Evolutionary conservation across 805 yeast genomes (phyloP).

Genomic region (Candida pseudoglaebosa): DNA sequence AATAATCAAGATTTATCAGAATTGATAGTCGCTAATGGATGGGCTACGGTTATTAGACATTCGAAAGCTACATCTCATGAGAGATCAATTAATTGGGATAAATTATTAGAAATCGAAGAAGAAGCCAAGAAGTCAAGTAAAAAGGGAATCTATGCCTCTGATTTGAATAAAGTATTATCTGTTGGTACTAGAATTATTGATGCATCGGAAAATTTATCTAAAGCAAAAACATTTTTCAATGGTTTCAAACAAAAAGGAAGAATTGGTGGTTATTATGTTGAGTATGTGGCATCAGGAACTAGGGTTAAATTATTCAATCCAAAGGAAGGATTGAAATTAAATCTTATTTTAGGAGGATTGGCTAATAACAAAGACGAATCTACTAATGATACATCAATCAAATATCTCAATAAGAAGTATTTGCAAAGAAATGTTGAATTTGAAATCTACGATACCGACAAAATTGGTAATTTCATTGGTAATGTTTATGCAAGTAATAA

Average conservation of each 20-base stretch:
- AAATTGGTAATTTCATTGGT: slow-evolving; percentile 79
- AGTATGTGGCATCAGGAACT: slow-evolving; percentile 63
- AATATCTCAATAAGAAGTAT: slow-evolving; percentile 48
- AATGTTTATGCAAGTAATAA: slow-evolving; percentile 52
- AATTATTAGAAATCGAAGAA: slow-evolving; percentile 64
- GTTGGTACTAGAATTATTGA: slow-evolving; percentile 64
- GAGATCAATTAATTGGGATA: slow-evolving; percentile 75
- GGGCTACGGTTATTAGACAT: slow-evolving; percentile 75
- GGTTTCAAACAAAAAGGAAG: slow-evolving; percentile 63
- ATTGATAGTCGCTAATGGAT: slow-evolving; percentile 58
- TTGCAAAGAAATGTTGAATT: slow-evolving; percentile 73
- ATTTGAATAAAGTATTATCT: slow-evolving; percentile 44
- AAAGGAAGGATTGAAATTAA: slow-evolving; percentile 64
- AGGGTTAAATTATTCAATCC: slow-evolving; percentile 66
- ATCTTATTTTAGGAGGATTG: slow-evolving; percentile 75
- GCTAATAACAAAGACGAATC: slow-evolving; percentile 37
- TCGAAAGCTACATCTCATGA: slow-evolving; percentile 65
- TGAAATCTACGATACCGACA: slow-evolving; percentile 67
- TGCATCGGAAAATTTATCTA: slow-evolving; percentile 69
- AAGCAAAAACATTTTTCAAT: slow-evolving; percentile 71
- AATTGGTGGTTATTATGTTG: slow-evolving; percentile 61
- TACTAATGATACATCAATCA: slow-evolving; percentile 47
- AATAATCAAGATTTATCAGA: slow-evolving; percentile 61
- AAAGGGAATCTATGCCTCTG: slow-evolving; percentile 58
- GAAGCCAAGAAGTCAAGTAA: slow-evolving; percentile 50